Evolutionary conservation across 345 rosid species (phyloP).

Genomic region (Eucalyptus leucophloia): DNA sequence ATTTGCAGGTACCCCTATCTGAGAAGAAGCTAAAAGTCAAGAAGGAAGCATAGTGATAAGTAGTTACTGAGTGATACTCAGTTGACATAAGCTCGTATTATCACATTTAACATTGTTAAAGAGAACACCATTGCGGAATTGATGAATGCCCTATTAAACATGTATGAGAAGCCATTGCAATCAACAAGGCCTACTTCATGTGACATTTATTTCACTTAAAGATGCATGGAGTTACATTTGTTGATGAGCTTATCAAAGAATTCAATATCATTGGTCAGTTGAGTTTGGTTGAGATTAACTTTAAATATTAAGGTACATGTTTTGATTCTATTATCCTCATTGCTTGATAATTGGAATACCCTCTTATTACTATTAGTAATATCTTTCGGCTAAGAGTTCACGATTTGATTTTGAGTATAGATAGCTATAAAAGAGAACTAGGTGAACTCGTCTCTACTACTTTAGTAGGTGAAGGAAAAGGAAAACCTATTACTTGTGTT

Average conservation of each 20-base stretch:
- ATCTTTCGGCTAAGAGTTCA: not conserved
- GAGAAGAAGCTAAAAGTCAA: not conserved
- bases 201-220: not conserved
- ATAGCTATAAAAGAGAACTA: not conserved
- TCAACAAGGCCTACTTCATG: not conserved
- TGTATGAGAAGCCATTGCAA: not conserved
- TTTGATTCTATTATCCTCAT: not conserved
- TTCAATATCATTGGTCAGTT: too few relatives aligned
- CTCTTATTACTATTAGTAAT: not conserved
- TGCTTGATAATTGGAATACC: not conserved
- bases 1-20: fast-evolving
- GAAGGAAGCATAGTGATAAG: not conserved
- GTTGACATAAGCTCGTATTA: not conserved
- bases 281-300: not conserved
- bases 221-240: fast-evolving
- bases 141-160: not conserved
- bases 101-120: not conserved
- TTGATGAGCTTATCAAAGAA: not conserved
- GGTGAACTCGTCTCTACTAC: not conserved
- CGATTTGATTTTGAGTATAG: not conserved
- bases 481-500: not conserved
- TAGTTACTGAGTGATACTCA: fast-evolving
- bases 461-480: not conserved
- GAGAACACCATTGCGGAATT: fast-evolving
- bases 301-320: not conserved